A percentile compares a stretch with the other conserved stretches of the same genome.
Evolutionary conservation across 495 filamentous ascomycete species (phyloP).

Genomic region (Bathelium albidoporum): DNA sequence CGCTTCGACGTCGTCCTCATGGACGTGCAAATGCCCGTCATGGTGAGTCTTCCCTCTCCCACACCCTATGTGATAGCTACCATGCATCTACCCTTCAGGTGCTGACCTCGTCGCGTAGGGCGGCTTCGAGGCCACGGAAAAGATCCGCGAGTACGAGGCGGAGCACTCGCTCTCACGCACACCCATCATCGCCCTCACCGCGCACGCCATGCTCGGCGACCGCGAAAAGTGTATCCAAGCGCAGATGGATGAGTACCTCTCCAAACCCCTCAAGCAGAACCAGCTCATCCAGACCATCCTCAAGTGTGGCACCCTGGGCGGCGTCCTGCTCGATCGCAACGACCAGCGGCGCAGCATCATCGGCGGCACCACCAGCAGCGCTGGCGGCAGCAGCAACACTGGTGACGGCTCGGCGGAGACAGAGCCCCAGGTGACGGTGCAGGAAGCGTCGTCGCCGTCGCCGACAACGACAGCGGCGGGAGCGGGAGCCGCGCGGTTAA

Average conservation of each 20-base stretch:
- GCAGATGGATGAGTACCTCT: conserved; percentile 98
- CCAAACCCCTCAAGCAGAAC: conserved; percentile 95
- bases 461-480: too few species aligned
- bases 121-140: conserved; percentile 93
- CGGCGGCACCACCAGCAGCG: too few species aligned
- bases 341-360: conserved; percentile 19
- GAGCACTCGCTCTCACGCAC: conserved; percentile 67
- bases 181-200: conserved; percentile 94
- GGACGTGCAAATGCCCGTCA: conserved; percentile 99
- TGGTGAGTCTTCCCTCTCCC: conserved; percentile 45
- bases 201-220: conserved; percentile 98
- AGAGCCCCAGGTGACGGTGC: neutral
- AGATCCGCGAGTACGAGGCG: conserved; percentile 90
- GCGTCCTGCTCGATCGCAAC: conserved; percentile 60
- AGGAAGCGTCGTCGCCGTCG: neutral
- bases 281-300: conserved; percentile 98
- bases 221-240: conserved; percentile 96
- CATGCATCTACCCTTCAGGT: conserved; percentile 6
- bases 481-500: too few species aligned
- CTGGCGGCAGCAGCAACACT: too few species aligned
- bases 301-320: conserved; percentile 73
- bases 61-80: neutral
- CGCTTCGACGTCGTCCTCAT: conserved; percentile 95
- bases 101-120: too few species aligned
- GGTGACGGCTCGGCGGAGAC: neutral